Evolutionary conservation across 202 grass and related monocot species (phyloP).

Genomic region (Carex arenaria): DNA sequence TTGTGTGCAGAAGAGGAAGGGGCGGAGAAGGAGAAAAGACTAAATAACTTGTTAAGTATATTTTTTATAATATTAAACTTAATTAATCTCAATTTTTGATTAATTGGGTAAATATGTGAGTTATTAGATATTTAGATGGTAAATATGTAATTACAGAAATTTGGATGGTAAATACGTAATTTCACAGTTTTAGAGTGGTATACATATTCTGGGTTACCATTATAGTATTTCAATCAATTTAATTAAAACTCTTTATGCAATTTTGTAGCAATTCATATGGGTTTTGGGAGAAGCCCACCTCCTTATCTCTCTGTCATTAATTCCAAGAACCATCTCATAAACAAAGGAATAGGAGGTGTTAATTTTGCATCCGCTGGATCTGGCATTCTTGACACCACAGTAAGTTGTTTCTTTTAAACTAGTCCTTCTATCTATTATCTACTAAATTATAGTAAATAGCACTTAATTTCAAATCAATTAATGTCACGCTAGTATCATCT

Average conservation of each 20-base stretch:
- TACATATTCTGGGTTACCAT: not conserved
- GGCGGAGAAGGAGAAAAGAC: too few species aligned
- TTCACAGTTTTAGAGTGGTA: too few species aligned
- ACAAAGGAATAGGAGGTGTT: conserved; percentile 34
- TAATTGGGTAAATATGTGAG: too few species aligned
- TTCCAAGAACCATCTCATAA: conserved; percentile 18
- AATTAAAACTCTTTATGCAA: not conserved
- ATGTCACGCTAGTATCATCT: not conserved
- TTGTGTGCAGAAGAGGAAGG: too few species aligned
- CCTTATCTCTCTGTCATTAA: conserved; percentile 40
- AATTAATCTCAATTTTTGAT: too few species aligned
- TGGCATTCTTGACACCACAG: conserved; percentile 67
- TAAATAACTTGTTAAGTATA: too few species aligned
- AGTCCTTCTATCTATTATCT: not conserved
- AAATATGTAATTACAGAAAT: too few species aligned
- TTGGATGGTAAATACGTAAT: too few species aligned
- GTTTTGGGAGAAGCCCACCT: conserved; percentile 52
- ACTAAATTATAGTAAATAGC: not conserved
- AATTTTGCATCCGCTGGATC: conserved; percentile 75
- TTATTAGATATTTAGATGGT: too few species aligned
- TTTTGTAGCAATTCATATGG: conserved; percentile 44
- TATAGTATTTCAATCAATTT: not conserved
- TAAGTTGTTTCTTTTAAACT: conserved; percentile 15
- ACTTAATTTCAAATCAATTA: not conserved
- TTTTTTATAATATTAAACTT: too few species aligned